phyloP scores from a whole-genome alignment of 306 rosid genomes.

The Astragalus glycyphyllos region DNA sequence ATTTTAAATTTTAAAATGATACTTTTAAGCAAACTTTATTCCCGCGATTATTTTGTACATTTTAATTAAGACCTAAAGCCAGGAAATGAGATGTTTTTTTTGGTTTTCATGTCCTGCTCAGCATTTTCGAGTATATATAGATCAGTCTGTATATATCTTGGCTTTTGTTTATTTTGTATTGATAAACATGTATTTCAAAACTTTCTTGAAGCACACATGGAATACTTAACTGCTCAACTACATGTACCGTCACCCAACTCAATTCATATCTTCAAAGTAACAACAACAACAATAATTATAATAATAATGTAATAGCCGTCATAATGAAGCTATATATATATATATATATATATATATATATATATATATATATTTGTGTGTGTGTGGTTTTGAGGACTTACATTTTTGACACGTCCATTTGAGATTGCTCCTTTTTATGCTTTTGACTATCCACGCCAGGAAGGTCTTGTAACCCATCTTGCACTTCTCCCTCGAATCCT shows the following conservation, averaged over 20 bases:
- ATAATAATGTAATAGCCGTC: slow-evolving; percentile 13
- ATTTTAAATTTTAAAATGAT: slow-evolving; percentile 8
- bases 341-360: slow-evolving; percentile 1
- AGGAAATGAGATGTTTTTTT: neutral
- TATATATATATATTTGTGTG: neutral
- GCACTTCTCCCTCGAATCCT: slow-evolving; percentile 36
- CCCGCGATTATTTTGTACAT: neutral
- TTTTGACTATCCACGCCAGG: slow-evolving; percentile 42
- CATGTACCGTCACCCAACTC: slow-evolving; percentile 15
- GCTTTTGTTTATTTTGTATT: neutral
- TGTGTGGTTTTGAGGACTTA: slow-evolving; percentile 44
- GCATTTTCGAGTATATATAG: neutral
- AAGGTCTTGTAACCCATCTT: slow-evolving; percentile 37
- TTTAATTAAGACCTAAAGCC: neutral
- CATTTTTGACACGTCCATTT: slow-evolving; percentile 48
- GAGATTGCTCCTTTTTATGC: slow-evolving; percentile 44
- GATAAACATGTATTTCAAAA: neutral
- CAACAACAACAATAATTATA: slow-evolving; percentile 14
- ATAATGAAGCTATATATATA: neutral
- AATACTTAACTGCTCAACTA: slow-evolving; percentile 20
- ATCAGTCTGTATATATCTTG: neutral
- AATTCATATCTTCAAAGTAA: slow-evolving; percentile 30
- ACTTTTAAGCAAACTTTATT: slow-evolving; percentile 4
- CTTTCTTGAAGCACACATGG: neutral
- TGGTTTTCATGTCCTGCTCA: slow-evolving; percentile 1